Base-by-base conservation (phyloP, 768 basidiomycete species). In the Sistotremastrum niveocremeum region DNA sequence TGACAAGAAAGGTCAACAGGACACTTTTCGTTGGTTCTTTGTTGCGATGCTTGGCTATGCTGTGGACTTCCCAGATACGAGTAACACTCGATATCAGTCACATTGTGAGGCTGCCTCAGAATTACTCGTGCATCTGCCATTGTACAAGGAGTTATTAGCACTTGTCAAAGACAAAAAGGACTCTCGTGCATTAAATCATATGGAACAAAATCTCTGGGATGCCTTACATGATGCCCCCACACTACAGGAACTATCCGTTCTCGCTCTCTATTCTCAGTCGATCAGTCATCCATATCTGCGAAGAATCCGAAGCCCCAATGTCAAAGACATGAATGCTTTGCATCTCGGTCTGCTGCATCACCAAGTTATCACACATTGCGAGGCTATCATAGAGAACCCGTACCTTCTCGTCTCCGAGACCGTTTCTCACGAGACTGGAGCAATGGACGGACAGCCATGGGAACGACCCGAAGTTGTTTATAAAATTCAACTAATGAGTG, bases 1-100 rank as follows among this genome's bases (percentile, higher is more conserved):
- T 37, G 46, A 62, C 10, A 68, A 65, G 38, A 58, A 57, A 33
- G 65, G 64, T 28, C 54, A 61, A 41, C 57, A 60, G 46, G 58
- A 63, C 51, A 29, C 42, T 1, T 32, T 51, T 42, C 9, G 34
- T 1, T 42, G 47, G 9, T 62, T 45, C 39, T 59, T 63, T 35
- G 45, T 43, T 6, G 56, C 53, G 39, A 44, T 58, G 39, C 7
- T 48, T 10, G 46, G 48, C 3, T 47, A 46, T 20, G n/a, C 35
- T 7, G 11, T 39, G 2, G 37, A 41, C n/a, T 60, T 52, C 35
- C 58, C 58, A 3, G 52, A 58, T 40, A 55, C 55, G 2, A 54
- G 53, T 41, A 60, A 57, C 28, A 57, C 44, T 8, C 54, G 54
- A 0, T 60, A 51, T 41, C 52, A 52, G 37, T 50, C 46, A 6